Conservation (phyloP, 2,329 filamentous ascomycete genomes). For the Passalora sequoiae region DNA sequence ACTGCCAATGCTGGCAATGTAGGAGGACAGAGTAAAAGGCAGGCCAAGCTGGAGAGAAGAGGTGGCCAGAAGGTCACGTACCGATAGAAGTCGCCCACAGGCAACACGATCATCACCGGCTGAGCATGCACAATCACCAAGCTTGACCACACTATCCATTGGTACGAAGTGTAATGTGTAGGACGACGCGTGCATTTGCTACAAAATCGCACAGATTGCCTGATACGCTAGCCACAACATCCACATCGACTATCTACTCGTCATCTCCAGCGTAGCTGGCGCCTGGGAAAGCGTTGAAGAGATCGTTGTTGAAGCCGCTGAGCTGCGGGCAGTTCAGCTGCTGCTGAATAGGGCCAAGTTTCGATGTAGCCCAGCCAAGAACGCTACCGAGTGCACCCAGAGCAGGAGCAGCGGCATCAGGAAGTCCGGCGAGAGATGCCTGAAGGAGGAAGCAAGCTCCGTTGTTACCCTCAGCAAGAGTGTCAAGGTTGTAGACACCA, state of each 20-base stretch:
- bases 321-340: slow-evolving; percentile 8
- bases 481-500: slow-evolving; percentile 38
- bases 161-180: no score
- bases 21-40: slow-evolving; percentile 45
- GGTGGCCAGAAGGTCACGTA: slow-evolving; percentile 47
- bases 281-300: slow-evolving; percentile 7
- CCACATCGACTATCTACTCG: no score
- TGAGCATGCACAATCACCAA: no score
- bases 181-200: no score
- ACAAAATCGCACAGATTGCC: no score
- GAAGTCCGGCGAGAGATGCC: slow-evolving; percentile 1
- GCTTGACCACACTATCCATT: no score
- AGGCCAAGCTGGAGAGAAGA: slow-evolving; percentile 50
- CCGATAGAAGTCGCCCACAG: no score
- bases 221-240: no score
- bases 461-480: slow-evolving; percentile 13
- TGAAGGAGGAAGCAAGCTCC: slow-evolving; percentile 5
- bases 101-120: no score
- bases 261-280: background rate
- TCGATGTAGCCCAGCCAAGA: background rate
- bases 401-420: slow-evolving; percentile 1
- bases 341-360: background rate
- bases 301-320: background rate
- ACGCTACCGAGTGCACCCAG: background rate
- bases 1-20: background rate